Evolutionary conservation across 1,139 yeast species (phyloP).

Genomic region (Wickerhamomyces sp.): DNA sequence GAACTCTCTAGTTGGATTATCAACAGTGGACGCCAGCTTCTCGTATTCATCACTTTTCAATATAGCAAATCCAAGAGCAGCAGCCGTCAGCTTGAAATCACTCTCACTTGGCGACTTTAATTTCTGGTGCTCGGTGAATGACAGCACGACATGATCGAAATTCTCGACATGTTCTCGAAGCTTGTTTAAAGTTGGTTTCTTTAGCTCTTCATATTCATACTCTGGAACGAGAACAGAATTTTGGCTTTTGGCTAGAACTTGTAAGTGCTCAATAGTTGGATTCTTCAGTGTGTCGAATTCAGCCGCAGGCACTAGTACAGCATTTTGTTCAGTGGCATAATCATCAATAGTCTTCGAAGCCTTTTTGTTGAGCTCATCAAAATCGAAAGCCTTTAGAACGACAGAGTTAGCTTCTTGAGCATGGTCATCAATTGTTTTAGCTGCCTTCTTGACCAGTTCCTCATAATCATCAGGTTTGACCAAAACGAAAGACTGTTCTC

Average conservation of each 20-base stretch:
- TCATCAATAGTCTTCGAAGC: neutral
- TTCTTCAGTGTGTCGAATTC: slow-evolving; percentile 5
- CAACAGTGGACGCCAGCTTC: neutral
- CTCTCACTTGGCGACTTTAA: neutral
- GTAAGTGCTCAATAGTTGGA: slow-evolving; percentile 16
- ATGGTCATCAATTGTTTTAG: neutral
- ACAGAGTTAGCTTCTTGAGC: neutral
- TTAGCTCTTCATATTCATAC: neutral
- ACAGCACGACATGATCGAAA: slow-evolving; percentile 9
- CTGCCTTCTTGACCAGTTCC: neutral
- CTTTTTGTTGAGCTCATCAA: neutral
- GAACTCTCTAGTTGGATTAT: neutral
- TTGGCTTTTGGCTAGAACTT: neutral
- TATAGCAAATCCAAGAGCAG: neutral
- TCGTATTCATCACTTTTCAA: neutral
- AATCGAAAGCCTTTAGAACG: neutral
- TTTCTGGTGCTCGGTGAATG: slow-evolving; percentile 5
- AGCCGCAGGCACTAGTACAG: neutral
- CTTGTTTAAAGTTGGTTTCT: neutral
- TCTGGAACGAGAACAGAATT: neutral
- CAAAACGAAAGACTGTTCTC: slow-evolving; percentile 10
- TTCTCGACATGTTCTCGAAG: neutral
- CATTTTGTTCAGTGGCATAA: neutral
- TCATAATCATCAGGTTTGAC: slow-evolving; percentile 9
- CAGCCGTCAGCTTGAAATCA: neutral